Conservation (phyloP, 495 filamentous ascomycete species). For the Lindgomyces ingoldianus region DNA sequence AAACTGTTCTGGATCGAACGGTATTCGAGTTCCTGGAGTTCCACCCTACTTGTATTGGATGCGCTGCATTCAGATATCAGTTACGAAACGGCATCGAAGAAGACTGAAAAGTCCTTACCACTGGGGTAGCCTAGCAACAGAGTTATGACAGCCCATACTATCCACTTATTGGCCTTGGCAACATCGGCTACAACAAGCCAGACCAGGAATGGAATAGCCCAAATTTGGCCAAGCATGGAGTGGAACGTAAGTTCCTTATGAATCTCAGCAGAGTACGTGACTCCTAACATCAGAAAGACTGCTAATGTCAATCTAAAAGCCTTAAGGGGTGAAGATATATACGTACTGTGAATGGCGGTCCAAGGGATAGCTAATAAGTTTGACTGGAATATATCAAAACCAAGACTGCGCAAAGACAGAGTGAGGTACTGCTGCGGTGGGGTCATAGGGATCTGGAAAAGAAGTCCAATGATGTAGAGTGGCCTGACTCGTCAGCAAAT, state of each 20-base stretch:
- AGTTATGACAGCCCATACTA: conserved; percentile 58
- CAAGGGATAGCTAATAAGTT: conserved; percentile 69
- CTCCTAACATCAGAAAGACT: conserved; percentile 23
- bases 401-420: conserved; percentile 58
- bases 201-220: conserved; percentile 54
- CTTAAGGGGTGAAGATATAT: too few species aligned
- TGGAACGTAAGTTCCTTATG: conserved; percentile 16
- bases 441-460: conserved; percentile 56
- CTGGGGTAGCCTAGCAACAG: conserved; percentile 60
- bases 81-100: not conserved
- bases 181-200: conserved; percentile 54
- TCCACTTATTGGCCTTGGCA: conserved; percentile 53
- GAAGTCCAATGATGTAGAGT: conserved; percentile 64
- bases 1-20: conserved; percentile 34
- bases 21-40: conserved; percentile 32
- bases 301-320: conserved; percentile 1
- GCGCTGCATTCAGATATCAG: conserved; percentile 13
- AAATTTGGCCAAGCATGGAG: conserved; percentile 20
- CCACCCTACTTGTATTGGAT: conserved; percentile 37
- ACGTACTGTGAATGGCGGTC: conserved; percentile 24
- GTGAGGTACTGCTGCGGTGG: conserved; percentile 63
- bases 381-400: conserved; percentile 66
- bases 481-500: conserved; percentile 39
- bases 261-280: conserved; percentile 26
- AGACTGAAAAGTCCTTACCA: conserved; percentile 43